A percentile compares a stretch with the other conserved stretches of the same genome.
Evolutionary conservation across 2,329 filamentous ascomycete species (phyloP).

Genomic region (Paecilomyces sp.): DNA sequence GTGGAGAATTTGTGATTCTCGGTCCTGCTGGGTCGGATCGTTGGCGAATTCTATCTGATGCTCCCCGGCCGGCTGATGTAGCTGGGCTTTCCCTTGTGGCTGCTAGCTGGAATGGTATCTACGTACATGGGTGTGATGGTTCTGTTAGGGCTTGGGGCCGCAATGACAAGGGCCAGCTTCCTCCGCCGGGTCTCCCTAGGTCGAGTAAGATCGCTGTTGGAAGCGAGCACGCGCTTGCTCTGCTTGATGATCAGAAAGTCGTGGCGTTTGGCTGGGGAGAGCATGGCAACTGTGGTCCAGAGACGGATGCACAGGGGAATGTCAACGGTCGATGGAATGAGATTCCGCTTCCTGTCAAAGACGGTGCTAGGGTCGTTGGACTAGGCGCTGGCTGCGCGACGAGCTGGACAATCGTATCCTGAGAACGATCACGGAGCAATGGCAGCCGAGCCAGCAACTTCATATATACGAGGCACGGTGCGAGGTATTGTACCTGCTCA

Average conservation of each 20-base stretch:
- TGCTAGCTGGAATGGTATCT: conserved; percentile 78
- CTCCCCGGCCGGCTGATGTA: conserved; percentile 41
- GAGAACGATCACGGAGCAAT: conserved; percentile 3
- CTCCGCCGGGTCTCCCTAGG: conserved; percentile 54
- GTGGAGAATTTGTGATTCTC: conserved; percentile 59
- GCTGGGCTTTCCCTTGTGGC: conserved; percentile 60
- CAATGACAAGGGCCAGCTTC: conserved; percentile 75
- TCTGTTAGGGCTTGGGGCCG: conserved; percentile 69
- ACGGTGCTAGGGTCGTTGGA: conserved; percentile 46
- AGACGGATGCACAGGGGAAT: conserved; percentile 53
- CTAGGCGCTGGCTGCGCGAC: conserved; percentile 87
- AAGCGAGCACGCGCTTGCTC: conserved; percentile 79
- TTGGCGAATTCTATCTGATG: conserved; percentile 51
- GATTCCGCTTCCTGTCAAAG: conserved; percentile 52
- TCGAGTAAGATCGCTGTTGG: conserved; percentile 66
- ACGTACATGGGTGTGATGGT: conserved; percentile 58
- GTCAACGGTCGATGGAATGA: conserved; percentile 64
- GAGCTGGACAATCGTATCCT: conserved; percentile 59
- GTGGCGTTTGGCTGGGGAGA: conserved; percentile 95
- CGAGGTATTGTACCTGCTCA: conserved; percentile 13
- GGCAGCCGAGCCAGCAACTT: not conserved
- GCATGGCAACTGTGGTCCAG: conserved; percentile 87
- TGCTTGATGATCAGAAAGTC: conserved; percentile 59
- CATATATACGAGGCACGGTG: not conserved
- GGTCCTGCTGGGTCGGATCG: conserved; percentile 62